Evolutionary conservation across 2,329 filamentous ascomycete species (phyloP).

Genomic region (Fusarium buharicum): DNA sequence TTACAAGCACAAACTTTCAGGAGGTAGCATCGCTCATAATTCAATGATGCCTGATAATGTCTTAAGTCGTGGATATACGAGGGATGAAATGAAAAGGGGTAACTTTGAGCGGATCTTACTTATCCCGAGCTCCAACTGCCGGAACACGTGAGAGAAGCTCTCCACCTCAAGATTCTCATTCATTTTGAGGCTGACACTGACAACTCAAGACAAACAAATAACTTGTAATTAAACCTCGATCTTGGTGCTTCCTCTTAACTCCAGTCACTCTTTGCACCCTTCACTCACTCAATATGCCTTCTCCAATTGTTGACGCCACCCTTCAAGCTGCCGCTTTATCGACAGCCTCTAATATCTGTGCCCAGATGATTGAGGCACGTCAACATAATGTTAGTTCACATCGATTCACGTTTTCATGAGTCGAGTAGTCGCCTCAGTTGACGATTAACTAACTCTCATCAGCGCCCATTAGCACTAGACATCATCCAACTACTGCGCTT

Average conservation of each 20-base stretch:
- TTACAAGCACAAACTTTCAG: too few relatives aligned
- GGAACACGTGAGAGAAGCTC: conserved; percentile 24
- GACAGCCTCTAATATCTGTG: conserved; percentile 64
- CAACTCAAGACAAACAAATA: background rate
- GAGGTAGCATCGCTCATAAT: too few relatives aligned
- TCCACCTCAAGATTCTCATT: conserved; percentile 26
- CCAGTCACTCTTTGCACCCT: background rate
- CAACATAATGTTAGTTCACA: conserved; percentile 52
- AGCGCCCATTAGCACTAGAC: conserved; percentile 58
- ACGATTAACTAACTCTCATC: conserved; percentile 4
- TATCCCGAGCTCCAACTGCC: conserved; percentile 15
- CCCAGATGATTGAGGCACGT: conserved; percentile 64
- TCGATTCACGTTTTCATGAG: background rate
- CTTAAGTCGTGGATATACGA: background rate
- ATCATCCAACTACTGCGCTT: conserved; percentile 63
- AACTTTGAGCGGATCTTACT: conserved; percentile 26
- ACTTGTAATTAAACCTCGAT: background rate
- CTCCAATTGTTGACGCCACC: conserved; percentile 63
- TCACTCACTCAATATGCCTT: conserved; percentile 52
- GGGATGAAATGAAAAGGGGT: conserved; percentile 17
- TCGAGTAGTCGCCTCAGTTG: background rate
- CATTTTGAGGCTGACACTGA: conserved; percentile 13
- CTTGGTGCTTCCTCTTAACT: background rate
- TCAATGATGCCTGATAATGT: too few relatives aligned
- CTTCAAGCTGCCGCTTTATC: conserved; percentile 64